Percentiles rank a stretch among this genome's conserved stretches.
Conservation (phyloP, 2,329 filamentous ascomycete genomes). For the Penicillium aurantiogriseum region DNA sequence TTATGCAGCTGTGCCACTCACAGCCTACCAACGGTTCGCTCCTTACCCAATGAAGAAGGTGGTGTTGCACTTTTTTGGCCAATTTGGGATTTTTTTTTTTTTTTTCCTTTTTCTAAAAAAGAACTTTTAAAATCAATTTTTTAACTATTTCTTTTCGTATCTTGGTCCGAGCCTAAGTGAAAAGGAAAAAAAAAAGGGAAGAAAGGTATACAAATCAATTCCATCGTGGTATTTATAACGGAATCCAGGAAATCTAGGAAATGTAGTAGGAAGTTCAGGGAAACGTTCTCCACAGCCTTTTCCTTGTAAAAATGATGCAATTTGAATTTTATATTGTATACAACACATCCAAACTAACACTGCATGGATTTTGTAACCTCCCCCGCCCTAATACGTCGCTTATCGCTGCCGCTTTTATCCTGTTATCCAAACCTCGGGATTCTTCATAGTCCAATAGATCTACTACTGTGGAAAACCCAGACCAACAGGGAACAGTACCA, state of each 20-base stretch:
- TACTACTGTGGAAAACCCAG: slow-evolving; percentile 1
- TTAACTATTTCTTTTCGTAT: not conserved
- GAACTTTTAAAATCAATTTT: not conserved
- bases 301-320: not conserved
- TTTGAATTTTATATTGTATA: not conserved
- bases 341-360: not conserved
- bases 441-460: slow-evolving; percentile 6
- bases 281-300: not conserved
- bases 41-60: slow-evolving; percentile 25
- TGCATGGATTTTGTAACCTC: not conserved
- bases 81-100: not conserved
- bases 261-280: not conserved
- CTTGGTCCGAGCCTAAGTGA: not conserved
- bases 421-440: slow-evolving; percentile 6
- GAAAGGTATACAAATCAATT: not conserved
- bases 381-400: slow-evolving; percentile 7
- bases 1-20: slow-evolving; percentile 21
- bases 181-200: not conserved
- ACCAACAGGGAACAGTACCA: slow-evolving; percentile 4
- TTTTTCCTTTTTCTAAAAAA: not conserved
- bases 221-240: not conserved
- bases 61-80: slow-evolving; percentile 8
- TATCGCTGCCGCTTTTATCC: not conserved
- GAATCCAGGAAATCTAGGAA: not conserved
- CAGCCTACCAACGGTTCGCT: slow-evolving; percentile 4